Conservation (phyloP, 2,329 filamentous ascomycete genomes). For the Tolypocladium guangdongense region DNA sequence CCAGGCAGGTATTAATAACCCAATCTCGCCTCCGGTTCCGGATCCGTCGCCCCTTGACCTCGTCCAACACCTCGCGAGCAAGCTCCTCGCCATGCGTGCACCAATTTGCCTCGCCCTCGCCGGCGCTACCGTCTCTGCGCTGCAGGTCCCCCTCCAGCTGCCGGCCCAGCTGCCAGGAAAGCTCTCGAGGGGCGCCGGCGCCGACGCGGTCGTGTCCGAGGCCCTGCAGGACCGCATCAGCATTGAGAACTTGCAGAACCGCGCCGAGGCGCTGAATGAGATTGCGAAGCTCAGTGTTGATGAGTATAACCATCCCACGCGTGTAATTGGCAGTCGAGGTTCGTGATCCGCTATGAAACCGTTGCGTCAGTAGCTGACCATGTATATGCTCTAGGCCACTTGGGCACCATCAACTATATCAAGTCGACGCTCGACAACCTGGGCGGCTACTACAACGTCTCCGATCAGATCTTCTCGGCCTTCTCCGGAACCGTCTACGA, state of each 20-base stretch:
- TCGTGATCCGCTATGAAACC: background rate
- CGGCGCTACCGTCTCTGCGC: background rate
- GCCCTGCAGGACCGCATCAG: constrained; percentile 46
- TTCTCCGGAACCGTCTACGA: constrained; percentile 49
- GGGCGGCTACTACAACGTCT: constrained; percentile 49
- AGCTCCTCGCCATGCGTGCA: background rate
- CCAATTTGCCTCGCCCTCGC: background rate
- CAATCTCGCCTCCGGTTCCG: no score
- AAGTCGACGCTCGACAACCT: constrained; percentile 41
- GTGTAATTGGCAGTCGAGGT: constrained; percentile 60
- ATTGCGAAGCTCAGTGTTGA: constrained; percentile 47
- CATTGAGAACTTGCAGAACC: constrained; percentile 41
- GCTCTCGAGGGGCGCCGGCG: background rate
- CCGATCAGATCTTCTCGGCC: constrained; percentile 54
- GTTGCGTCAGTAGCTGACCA: background rate
- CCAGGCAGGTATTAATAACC: no score
- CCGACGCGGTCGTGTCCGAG: constrained; percentile 33
- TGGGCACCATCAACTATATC: constrained; percentile 54
- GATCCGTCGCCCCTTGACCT: background rate
- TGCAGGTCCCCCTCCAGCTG: constrained; percentile 1
- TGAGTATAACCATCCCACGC: constrained; percentile 57
- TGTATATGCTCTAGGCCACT: constrained; percentile 38
- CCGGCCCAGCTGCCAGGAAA: background rate
- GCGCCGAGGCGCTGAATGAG: constrained; percentile 50
- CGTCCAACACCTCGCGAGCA: background rate